Evolutionary conservation across 1,284 basidiomycete species (phyloP).

Genomic region (Puccinia coronata): DNA sequence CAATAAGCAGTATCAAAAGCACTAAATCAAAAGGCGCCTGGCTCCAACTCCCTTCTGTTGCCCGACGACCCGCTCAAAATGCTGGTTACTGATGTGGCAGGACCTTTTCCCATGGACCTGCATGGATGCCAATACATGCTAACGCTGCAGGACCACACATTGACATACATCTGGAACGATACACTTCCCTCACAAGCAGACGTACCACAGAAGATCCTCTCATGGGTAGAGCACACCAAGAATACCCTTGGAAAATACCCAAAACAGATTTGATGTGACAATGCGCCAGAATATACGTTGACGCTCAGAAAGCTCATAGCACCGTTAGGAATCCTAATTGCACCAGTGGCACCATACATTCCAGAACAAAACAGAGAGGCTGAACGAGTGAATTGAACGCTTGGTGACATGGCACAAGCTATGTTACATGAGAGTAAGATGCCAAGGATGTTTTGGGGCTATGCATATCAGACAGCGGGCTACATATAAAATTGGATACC

Average conservation of each 20-base stretch:
- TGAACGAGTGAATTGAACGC: conserved; percentile 12
- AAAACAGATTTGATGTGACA: neutral
- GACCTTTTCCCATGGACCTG: too few species aligned
- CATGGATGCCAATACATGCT: too few species aligned
- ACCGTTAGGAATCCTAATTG: too few species aligned
- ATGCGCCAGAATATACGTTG: neutral
- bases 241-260: conserved; percentile 4
- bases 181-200: too few species aligned
- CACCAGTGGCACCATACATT: too few species aligned
- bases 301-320: neutral
- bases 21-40: too few species aligned
- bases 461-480: too few species aligned
- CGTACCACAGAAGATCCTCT: too few species aligned
- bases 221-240: neutral
- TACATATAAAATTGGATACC: neutral
- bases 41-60: too few species aligned
- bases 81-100: too few species aligned
- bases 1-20: too few species aligned
- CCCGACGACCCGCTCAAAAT: neutral
- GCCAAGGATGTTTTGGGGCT: neutral
- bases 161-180: neutral
- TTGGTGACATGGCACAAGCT: conserved; percentile 19
- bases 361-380: conserved; percentile 34
- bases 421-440: conserved; percentile 13
- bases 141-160: conserved; percentile 16